Base-by-base conservation (phyloP, 2,329 filamentous ascomycete genomes). In the Aureobasidium leucospermi region DNA sequence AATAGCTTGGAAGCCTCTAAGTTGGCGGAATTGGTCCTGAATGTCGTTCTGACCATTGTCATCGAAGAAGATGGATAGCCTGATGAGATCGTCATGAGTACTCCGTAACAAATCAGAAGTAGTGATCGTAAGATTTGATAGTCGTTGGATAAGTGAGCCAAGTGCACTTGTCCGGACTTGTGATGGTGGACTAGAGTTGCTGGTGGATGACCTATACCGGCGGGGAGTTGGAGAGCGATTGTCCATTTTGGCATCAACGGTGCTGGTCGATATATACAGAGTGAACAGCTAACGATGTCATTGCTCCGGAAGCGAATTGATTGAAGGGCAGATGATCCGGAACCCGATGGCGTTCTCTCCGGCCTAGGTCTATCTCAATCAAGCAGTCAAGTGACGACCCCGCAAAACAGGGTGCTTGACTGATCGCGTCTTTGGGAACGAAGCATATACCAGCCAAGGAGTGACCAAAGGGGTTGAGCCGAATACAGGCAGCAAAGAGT, bases 21-120 rank as follows among this genome's bases (percentile, higher is more conserved):
- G 81, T 68, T 89, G 85, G 65, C 92, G 85, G 70, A 96, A 96
- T 66, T 89, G 86, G 75, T 96, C 89, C 75, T 91, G 58, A 6
- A 57, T 52, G 16, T 55, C 39, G 13, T 55, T 57, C 15, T 60
- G 56, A 15, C 55, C 62, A 38, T 57, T 52, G 8, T 43, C 38
- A 36, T 60, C 53, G 34, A 63, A 48, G 34, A 57, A 49, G 28
- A 46, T 36, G 19, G 45, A 36, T 4, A 63, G 28, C 42, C 53
- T 53, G 31, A 34, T 53, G 36, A 62, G 41, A 32, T 62, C 52
- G 34, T 61, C 53, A 29, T 60, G 49, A 10, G 36, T 34, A 43
- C 36, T 58, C n/a, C 52, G 58, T 31, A 55, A 43, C 32, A 53
- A 59, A 43, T 52, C 57, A 16, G 48, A 19, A 23, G 56, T 48